phyloP scores from a whole-genome alignment of 2,329 filamentous ascomycete genomes.

The Penicillium decumbens region DNA sequence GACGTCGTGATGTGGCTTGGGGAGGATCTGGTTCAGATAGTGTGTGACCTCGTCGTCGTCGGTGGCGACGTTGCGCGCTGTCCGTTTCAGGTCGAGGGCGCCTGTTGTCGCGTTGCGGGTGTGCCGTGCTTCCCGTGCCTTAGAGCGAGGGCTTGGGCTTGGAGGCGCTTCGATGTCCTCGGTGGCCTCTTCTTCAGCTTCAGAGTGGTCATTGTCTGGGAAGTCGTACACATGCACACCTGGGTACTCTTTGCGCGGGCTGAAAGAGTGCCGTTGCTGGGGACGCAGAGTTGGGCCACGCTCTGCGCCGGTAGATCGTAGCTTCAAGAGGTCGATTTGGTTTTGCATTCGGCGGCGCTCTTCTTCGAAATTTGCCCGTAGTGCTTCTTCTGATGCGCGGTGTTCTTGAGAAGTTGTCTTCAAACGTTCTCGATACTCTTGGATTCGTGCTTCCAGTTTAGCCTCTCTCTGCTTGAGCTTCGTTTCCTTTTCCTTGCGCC shows the following conservation, averaged over 20 bases:
- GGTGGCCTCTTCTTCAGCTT: conserved; percentile 23
- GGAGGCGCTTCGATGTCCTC: conserved; percentile 32
- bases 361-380: conserved; percentile 33
- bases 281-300: conserved; percentile 20
- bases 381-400: conserved; percentile 33
- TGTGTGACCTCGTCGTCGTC: conserved; percentile 28
- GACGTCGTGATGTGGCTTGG: conserved; percentile 10
- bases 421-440: conserved; percentile 41
- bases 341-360: conserved; percentile 39
- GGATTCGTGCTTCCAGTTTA: conserved; percentile 37
- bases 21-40: conserved; percentile 23
- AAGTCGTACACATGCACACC: conserved; percentile 30
- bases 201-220: conserved; percentile 18
- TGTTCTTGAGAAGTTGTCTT: conserved; percentile 34
- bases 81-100: conserved; percentile 24
- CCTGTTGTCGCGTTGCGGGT: conserved; percentile 14
- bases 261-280: conserved; percentile 23
- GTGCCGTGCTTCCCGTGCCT: conserved; percentile 24
- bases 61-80: conserved; percentile 19
- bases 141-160: conserved; percentile 35
- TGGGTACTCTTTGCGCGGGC: conserved; percentile 28
- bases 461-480: conserved; percentile 40
- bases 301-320: conserved; percentile 29
- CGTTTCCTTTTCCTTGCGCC: conserved; percentile 42
- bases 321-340: conserved; percentile 37